Evolutionary conservation across 2,329 filamentous ascomycete species (phyloP).

Genomic region (Rhytidhysteron rufulum): DNA sequence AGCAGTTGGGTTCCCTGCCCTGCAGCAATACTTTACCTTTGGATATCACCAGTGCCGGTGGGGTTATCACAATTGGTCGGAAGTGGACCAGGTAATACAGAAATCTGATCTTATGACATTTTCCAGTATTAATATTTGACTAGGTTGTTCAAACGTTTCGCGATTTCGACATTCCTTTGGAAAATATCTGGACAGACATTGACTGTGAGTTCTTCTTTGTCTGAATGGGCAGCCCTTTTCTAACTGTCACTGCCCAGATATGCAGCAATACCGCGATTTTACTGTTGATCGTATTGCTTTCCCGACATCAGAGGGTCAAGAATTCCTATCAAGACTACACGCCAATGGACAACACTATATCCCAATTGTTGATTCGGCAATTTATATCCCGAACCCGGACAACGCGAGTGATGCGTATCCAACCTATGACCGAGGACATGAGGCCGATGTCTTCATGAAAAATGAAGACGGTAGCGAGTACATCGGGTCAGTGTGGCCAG

Average conservation of each 20-base stretch:
- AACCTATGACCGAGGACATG: slow-evolving; percentile 49
- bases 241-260: slow-evolving; percentile 42
- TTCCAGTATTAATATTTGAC: slow-evolving; percentile 9
- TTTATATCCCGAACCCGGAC: slow-evolving; percentile 69
- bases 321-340: slow-evolving; percentile 53
- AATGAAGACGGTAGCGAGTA: slow-evolving; percentile 55
- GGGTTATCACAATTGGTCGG: slow-evolving; percentile 73
- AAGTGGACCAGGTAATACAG: slow-evolving; percentile 54
- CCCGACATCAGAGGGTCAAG: slow-evolving; percentile 45
- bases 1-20: slow-evolving; percentile 65
- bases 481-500: slow-evolving; percentile 55
- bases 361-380: slow-evolving; percentile 60
- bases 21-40: slow-evolving; percentile 79
- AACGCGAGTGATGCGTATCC: slow-evolving; percentile 59
- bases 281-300: slow-evolving; percentile 53
- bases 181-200: slow-evolving; percentile 44
- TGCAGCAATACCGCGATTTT: slow-evolving; percentile 60
- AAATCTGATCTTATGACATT: too few relatives aligned
- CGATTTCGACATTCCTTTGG: slow-evolving; percentile 54
- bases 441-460: slow-evolving; percentile 47
- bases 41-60: slow-evolving; percentile 82
- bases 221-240: slow-evolving; percentile 23
- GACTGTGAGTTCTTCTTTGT: slow-evolving; percentile 22
- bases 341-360: slow-evolving; percentile 55
- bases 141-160: slow-evolving; percentile 50